A percentile compares a stretch with the other conserved stretches of the same genome.
These are phyloP conservation scores for Trichoderma pleuroti DNA, from an alignment of 2,329 filamentous ascomycete species.

Conservation along the genomic window DNA sequence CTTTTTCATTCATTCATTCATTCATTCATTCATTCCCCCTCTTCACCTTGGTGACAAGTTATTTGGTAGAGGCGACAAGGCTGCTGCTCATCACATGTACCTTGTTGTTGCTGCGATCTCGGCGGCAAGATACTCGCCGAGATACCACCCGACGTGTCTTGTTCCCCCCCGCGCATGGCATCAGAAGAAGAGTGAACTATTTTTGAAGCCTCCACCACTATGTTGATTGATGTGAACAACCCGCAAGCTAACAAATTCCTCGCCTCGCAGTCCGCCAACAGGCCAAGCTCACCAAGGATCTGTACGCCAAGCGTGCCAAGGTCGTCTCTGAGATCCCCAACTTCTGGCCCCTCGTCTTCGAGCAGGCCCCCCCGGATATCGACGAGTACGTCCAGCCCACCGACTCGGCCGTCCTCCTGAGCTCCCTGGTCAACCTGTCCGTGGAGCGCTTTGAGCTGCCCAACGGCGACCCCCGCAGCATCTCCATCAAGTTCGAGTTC, in stretches of 20 bases:
- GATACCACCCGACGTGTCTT: neutral
- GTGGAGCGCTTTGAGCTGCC: slow-evolving; percentile 80
- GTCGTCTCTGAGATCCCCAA: slow-evolving; percentile 70
- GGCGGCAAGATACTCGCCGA: neutral
- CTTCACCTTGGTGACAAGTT: neutral
- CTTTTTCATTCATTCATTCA: neutral
- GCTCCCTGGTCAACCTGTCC: slow-evolving; percentile 62
- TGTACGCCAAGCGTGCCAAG: slow-evolving; percentile 73
- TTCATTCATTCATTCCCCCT: neutral
- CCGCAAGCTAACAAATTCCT: neutral
- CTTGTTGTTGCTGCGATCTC: neutral
- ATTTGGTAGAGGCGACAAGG: neutral
- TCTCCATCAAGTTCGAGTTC: slow-evolving; percentile 77
- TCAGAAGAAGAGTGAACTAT: neutral
- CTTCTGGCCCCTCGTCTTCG: slow-evolving; percentile 95
- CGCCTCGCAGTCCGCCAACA: slow-evolving; percentile 64
- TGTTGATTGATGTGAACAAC: neutral
- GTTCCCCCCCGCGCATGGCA: neutral
- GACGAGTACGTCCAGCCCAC: slow-evolving; percentile 82
- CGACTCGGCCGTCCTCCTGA: slow-evolving; percentile 70
- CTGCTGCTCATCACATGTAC: neutral
- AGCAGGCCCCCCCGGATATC: slow-evolving; percentile 79
- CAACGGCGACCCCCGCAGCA: slow-evolving; percentile 72
- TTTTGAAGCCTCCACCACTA: neutral
- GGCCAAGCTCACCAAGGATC: slow-evolving; percentile 61